Base-by-base conservation (phyloP, 352 stramenopile species). In the Globisporangium canariense region DNA sequence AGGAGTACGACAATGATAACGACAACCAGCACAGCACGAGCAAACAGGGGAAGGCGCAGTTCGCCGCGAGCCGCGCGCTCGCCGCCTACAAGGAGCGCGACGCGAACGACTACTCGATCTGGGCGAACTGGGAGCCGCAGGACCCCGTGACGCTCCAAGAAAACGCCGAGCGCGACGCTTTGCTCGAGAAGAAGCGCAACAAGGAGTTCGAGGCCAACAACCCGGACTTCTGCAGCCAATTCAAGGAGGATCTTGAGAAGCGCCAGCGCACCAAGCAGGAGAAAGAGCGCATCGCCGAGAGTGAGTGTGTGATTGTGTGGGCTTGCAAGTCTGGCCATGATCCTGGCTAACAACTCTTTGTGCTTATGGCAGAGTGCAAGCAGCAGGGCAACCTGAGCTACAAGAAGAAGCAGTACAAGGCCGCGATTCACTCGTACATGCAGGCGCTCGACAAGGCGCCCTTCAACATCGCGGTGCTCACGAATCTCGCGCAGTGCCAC, bases 21-120 rank as follows among this genome's bases (percentile, higher is more conserved):
- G 57, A 69, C n/a, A 57, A 53, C 20, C 49, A 70, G 3, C 32
- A 43, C 10, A 76, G 25, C 47, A 70, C 58, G 34, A 55, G 8
- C 14, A 25, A 38, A 32, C 20, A 38, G 22, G 40, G 52, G 2
- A 61, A 50, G 22, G 43, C 32, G 18, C 52, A 65, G 59, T 13
- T 91, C 70, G 55, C 62, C 69, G 78, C 74, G 3, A 92, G 86
- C 52, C 86, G 83, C 38, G 68, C 89, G 8, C 65, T 93, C 2
- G 70, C 73, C 4, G 81, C 83, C 28, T 92, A 91, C 66, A 92
- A 91, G 59, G 60, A 79, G 3, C 79, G 81, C 3, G 86, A 94
- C 52, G 83, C 80, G 28, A 94, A 92, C 64, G 83, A 92, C 71
- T 94, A 93, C 69, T 94, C 86, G 7, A 20, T 81, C n/a, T 94